phyloP scores from a whole-genome alignment of 2,329 filamentous ascomycete genomes.

The Rhexocercosporidium sp. region DNA sequence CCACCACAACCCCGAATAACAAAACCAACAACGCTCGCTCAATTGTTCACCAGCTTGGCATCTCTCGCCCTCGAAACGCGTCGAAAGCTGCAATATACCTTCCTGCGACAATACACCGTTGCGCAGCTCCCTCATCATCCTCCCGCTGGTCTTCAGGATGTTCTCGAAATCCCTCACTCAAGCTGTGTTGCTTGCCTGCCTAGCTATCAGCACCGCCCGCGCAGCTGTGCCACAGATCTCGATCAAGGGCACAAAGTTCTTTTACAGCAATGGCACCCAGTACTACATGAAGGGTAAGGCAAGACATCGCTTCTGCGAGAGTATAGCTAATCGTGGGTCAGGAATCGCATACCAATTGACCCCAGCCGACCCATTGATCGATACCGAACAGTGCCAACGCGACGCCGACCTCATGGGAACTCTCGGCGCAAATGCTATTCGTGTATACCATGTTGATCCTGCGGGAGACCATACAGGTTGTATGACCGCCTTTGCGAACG shows the following conservation, averaged over 20 bases:
- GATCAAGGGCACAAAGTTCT: conserved; percentile 80
- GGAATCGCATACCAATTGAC: conserved; percentile 75
- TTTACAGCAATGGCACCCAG: conserved; percentile 78
- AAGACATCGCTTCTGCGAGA: background rate
- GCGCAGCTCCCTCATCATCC: conserved; percentile 12
- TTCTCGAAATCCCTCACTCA: conserved; percentile 32
- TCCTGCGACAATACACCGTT: background rate
- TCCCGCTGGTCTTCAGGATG: conserved; percentile 30
- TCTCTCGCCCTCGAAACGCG: conserved; percentile 2
- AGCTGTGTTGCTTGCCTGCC: conserved; percentile 34
- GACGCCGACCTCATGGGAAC: conserved; percentile 81
- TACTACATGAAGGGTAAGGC: conserved; percentile 80
- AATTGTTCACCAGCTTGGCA: conserved; percentile 6
- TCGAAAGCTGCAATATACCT: conserved; percentile 4
- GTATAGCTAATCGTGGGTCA: conserved; percentile 43
- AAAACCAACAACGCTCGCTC: conserved; percentile 15
- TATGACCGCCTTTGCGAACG: conserved; percentile 80
- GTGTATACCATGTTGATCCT: conserved; percentile 86
- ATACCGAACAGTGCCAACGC: conserved; percentile 75
- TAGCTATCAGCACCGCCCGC: conserved; percentile 34
- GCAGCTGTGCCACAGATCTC: conserved; percentile 54
- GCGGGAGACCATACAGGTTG: conserved; percentile 74
- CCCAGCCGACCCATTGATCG: conserved; percentile 74
- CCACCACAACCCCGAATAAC: background rate
- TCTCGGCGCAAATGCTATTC: conserved; percentile 82